Conservation (phyloP, 441 rosid species). For the Geranium incanum region DNA sequence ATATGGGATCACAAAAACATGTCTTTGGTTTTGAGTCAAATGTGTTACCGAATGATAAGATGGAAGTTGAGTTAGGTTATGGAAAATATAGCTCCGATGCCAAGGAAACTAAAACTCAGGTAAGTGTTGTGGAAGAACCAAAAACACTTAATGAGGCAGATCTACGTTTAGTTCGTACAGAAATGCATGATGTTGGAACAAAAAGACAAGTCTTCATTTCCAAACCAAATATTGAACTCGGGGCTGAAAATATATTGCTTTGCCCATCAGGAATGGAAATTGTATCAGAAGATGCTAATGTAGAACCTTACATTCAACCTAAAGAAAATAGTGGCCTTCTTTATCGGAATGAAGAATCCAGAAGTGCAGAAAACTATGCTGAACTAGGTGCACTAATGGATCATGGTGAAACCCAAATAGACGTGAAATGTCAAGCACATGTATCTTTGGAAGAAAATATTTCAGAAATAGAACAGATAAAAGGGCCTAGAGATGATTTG, state of each 20-base stretch:
- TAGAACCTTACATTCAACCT: slow-evolving; percentile 13
- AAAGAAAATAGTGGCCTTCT: slow-evolving; percentile 12
- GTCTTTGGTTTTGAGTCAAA: slow-evolving; percentile 16
- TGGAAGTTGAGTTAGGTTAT: slow-evolving; percentile 16
- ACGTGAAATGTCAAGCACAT: slow-evolving; percentile 25
- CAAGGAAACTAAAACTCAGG: slow-evolving; percentile 7
- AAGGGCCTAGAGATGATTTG: slow-evolving; percentile 23
- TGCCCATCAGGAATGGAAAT: slow-evolving; percentile 9
- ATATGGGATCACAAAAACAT: slow-evolving; percentile 16
- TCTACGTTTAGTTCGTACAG: slow-evolving; percentile 7
- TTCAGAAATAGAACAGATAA: slow-evolving; percentile 24
- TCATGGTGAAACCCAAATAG: slow-evolving; percentile 4
- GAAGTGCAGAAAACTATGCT: not conserved
- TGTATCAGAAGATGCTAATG: slow-evolving; percentile 5
- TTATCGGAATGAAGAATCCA: not conserved
- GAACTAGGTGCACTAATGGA: not conserved
- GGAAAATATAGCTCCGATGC: not conserved
- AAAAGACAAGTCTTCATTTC: slow-evolving; percentile 5
- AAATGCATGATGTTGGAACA: slow-evolving; percentile 19
- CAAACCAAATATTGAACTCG: slow-evolving; percentile 12
- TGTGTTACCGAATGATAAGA: slow-evolving; percentile 19
- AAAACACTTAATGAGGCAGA: not conserved
- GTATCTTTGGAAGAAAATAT: slow-evolving; percentile 25
- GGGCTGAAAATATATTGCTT: slow-evolving; percentile 12
- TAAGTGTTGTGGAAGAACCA: not conserved